These are phyloP conservation scores for Dillenia turbinata DNA, from an alignment of 164 flowering plant genomes.

Conservation along the genomic window DNA sequence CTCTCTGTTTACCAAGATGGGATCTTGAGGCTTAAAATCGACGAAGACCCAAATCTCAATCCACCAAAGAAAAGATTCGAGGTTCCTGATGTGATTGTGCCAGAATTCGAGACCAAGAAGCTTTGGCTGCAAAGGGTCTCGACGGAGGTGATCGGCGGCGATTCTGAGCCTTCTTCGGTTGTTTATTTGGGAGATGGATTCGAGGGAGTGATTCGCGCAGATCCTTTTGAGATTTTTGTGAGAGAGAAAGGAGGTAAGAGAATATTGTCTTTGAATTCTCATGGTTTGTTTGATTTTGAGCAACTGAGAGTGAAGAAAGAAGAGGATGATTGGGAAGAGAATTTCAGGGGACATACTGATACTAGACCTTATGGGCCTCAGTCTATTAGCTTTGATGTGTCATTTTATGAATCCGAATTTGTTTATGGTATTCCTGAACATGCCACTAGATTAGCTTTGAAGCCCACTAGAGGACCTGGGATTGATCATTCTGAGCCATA, in stretches of 20 bases:
- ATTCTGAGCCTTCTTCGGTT: conserved; percentile 34
- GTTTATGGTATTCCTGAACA: conserved; percentile 96
- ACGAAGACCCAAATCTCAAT: conserved; percentile 50
- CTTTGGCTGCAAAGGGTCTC: conserved; percentile 64
- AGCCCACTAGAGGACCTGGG: conserved; percentile 82
- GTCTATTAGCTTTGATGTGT: conserved; percentile 95
- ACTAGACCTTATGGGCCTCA: conserved; percentile 90
- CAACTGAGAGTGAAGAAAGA: conserved; percentile 72
- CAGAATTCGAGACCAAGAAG: conserved; percentile 52
- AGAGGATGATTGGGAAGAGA: conserved; percentile 92
- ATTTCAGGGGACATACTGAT: conserved; percentile 72
- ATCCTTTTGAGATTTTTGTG: conserved; percentile 84
- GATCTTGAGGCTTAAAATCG: conserved; percentile 65
- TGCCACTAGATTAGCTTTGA: conserved; percentile 78
- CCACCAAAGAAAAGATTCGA: conserved; percentile 77
- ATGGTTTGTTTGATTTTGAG: conserved; percentile 93
- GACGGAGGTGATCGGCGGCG: conserved; percentile 40
- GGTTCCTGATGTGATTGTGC: conserved; percentile 74
- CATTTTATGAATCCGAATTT: conserved; percentile 76
- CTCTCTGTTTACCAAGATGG: conserved; percentile 70
- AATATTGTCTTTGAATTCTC: conserved; percentile 66
- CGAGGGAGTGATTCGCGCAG: conserved; percentile 77
- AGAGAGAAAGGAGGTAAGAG: conserved; percentile 49
- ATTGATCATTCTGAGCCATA: conserved; percentile 91
- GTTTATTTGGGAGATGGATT: conserved; percentile 52